These are phyloP conservation scores for Amanita muscaria DNA, from an alignment of 768 basidiomycete species.

Conservation along the genomic window DNA sequence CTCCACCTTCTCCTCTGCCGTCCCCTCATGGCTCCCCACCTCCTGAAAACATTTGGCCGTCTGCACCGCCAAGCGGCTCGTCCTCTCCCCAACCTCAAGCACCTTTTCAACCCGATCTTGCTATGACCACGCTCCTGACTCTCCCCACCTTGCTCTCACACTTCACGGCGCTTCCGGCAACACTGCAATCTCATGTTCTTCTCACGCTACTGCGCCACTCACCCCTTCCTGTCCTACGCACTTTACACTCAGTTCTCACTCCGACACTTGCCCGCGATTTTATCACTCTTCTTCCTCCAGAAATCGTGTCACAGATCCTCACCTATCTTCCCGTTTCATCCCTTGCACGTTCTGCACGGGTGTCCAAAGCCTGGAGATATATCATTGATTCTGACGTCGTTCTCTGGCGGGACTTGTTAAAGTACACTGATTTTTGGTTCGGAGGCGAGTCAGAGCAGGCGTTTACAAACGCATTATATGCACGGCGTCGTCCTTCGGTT, in stretches of 20 bases:
- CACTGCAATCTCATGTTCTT: constrained; percentile 87
- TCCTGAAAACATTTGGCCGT: constrained; percentile 70
- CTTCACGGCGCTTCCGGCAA: constrained; percentile 70
- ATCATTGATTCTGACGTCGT: constrained; percentile 87
- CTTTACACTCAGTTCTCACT: constrained; percentile 79
- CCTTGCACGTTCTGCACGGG: constrained; percentile 80
- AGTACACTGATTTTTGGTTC: constrained; percentile 81
- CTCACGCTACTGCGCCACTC: constrained; percentile 89
- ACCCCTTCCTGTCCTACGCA: constrained; percentile 83
- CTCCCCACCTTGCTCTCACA: constrained; percentile 77
- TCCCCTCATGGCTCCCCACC: constrained; percentile 82
- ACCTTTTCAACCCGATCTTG: constrained; percentile 74
- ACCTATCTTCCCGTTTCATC: constrained; percentile 76
- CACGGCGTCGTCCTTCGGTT: constrained; percentile 42
- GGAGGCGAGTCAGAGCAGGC: constrained; percentile 78
- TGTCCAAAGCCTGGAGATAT: constrained; percentile 83
- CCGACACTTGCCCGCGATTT: constrained; percentile 94
- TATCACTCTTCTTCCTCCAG: constrained; percentile 82
- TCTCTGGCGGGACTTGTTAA: constrained; percentile 83
- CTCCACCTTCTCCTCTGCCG: constrained; percentile 77
- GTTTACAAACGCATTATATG: constrained; percentile 64
- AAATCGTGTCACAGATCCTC: constrained; percentile 84
- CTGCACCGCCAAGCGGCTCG: constrained; percentile 70
- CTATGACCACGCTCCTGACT: constrained; percentile 77
- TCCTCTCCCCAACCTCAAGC: constrained; percentile 62